Evolutionary conservation across 305 asterid genomes (phyloP), one percentile per base, ranked within the genome.

Genomic region (Salvia sclarea): DNA sequence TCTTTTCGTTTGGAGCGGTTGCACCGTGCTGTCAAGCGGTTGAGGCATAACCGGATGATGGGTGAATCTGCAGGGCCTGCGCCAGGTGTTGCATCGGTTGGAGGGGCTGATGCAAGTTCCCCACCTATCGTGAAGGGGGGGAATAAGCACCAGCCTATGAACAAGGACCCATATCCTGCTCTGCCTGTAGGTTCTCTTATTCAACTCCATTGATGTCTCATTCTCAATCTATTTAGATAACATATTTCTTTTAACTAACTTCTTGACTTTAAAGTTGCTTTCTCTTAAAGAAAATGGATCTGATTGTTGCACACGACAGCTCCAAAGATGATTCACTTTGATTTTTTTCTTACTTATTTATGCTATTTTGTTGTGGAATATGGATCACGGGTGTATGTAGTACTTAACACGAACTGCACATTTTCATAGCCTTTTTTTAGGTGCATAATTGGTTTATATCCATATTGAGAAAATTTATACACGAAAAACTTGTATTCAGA

Each of bases 1-100:
- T 82, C 93, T 7, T 84, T 93, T 53, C 87, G 95, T 56, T 79
- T 93, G 74, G 98, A 93, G 81, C 80, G 91, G 61, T 80, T 93
- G 76, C 97, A 93, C 76, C 85, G 92, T 67, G 95, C 91, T 33
- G 98, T 93, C 14, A 91, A 93, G 85, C 80, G 97, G 53, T 74
- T 93, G 76, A 88, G 91, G 78, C 96, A 88, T 85, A 80, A 87
- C 38, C 76, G 96, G 70, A 81, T 68, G 76, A 79, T 78, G 47
- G 93, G 98, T 33, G 98, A 93, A 44, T 84, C 96, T 2, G 69
- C 79, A 8, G 79, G 82, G 20, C 64, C 82, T 7, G 84, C 71
- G 1, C 64, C 82, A 8, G 84, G 72, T 0, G 78, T 78, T 24
- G 60, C 82, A 21, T 77, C 87, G 12, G 73, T 73, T 72, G 89